These are phyloP conservation scores for Fusarium sp. DNA, from an alignment of 2,329 filamentous ascomycete species.

Conservation along the genomic window DNA sequence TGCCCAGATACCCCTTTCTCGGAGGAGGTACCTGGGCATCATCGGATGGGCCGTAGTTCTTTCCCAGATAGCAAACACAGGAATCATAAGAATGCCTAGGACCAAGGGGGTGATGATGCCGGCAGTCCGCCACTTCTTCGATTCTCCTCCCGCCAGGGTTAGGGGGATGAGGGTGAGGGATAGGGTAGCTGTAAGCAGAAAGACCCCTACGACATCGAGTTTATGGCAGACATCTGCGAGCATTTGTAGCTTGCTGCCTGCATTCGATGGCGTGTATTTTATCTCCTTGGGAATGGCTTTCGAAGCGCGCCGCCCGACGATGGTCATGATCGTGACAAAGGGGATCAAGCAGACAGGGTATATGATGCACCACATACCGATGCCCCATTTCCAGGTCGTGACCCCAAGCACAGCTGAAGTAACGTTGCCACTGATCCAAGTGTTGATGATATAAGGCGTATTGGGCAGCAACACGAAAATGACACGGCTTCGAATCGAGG, in stretches of 20 bases:
- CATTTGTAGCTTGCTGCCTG: neutral
- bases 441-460: neutral
- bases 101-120: neutral
- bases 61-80: neutral
- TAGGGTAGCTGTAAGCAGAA: neutral
- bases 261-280: neutral
- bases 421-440: neutral
- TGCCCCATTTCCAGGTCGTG: neutral
- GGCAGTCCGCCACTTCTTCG: neutral
- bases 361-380: neutral
- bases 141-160: neutral
- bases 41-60: neutral
- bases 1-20: neutral
- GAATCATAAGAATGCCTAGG: neutral
- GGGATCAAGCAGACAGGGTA: neutral
- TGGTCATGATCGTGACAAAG: neutral
- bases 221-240: neutral
- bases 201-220: neutral
- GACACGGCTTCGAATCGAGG: neutral
- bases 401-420: neutral
- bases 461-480: neutral
- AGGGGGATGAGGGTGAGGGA: neutral
- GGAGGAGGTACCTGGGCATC: neutral
- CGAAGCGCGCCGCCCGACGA: neutral
- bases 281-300: neutral